Base-by-base conservation (phyloP, 192 early-diverging fungal species). In the Glomus cerebriforme region DNA sequence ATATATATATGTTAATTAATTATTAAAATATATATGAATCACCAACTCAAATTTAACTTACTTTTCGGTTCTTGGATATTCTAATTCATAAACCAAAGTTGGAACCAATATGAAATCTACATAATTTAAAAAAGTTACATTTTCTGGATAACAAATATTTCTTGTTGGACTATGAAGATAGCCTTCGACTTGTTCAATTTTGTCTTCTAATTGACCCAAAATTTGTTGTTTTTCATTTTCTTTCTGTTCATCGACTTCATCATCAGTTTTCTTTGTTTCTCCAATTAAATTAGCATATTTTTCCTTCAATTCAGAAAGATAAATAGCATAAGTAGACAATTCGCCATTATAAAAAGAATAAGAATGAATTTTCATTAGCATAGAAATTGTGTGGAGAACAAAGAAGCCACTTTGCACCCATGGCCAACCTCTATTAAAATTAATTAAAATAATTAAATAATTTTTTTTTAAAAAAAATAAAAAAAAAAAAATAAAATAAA, bases 321-420 rank as follows among this genome's bases (percentile, higher is more conserved):
- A 81, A 35, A 77, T 72, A 29, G 66, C 39, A 71, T 86, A 89
- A 37, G 82, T 75, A 3, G 92, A 92, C 12, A 95, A 82, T 12
- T 93, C 91, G 31, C 90, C 90, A 82, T 96, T 97, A 73, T 90
- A 90, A 54, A 90, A 86, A 31, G 92, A 90, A 79, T 99, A 99
- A n/a, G 96, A 97, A 81, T 96, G 95, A 80, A 95, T 90, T 80
- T 99, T 99, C 96, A 99, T 96, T 82, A 97, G 88, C 91, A 96
- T 97, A 19, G 94, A 91, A 58, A 95, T 94, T 2, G 92, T 88
- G 82, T 99, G 97, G 37, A 97, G 84, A 0, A 90, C 88, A 82
- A 97, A 95, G 59, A 92, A 95, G 63, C 94, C 93, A 8, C 91
- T 90, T 83, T 99, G 96, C 10, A 95, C 92, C 95, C 96, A 97